Evolutionary conservation across 805 yeast genomes (phyloP), one percentile per base, ranked within the genome.

Genomic region (Metschnikowia drakensbergensis): DNA sequence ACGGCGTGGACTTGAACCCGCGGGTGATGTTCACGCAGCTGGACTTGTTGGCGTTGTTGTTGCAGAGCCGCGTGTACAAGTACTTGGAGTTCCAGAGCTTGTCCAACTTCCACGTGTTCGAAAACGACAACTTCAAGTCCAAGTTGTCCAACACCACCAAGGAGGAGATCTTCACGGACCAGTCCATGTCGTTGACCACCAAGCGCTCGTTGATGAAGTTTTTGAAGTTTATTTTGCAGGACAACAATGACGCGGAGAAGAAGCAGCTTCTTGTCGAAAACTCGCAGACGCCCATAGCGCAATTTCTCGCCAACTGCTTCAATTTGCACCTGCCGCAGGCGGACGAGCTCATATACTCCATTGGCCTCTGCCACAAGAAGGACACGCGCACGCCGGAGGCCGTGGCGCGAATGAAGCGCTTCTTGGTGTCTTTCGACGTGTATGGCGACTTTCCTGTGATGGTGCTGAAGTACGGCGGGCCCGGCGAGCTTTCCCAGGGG

Each of bases 401-500:
- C 1, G 66, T 94, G 37, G 78, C 85, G 11, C 79, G 94, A 54
- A 89, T 92, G 49, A 84, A 87, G 64, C 78, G 97, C 48, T 94
- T 89, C 62, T 71, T 94, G 52, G 72, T 81, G 6, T 87, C 96
- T 13, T 84, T 88, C 62, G 96, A 91, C 58, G 88, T 91, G 3
- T 94, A 91, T 66, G 99, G 99, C 10, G 86, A 82, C 54, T 92
- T 94, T 76, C 97, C 99, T 2, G 95, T 88, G 9, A 75, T 92
- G 72, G 84, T 84, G 58, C 86, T 96, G 44, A 92, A 89, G 72
- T 92, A 84, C 68, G 99, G 98, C 49, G 95, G 96, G 2, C 91
- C 96, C 0, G 97, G 98, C 46, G 99, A 92, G 68, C 73, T 92
- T 27, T 84, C 96, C 11, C 99, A 92, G 70, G 99, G 97, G 1